Base-by-base conservation (phyloP, 352 stramenopile species). In the Phytophthora pluvialis region DNA sequence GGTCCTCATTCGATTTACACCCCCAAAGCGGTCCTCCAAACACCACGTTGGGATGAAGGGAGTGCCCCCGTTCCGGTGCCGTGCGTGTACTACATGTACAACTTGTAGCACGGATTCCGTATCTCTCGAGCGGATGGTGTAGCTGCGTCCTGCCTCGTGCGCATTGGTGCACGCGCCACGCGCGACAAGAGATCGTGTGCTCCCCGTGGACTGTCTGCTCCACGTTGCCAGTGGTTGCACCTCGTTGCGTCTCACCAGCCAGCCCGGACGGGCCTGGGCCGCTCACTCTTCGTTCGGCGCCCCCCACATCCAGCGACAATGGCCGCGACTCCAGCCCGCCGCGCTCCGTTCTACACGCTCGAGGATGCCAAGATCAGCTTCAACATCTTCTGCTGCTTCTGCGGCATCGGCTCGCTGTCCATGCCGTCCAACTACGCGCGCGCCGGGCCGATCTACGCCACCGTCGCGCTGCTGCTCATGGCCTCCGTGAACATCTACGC, bases 391-490 rank as follows among this genome's bases (percentile, higher is more conserved):
- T 91, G 82, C 60, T 78, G 73, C 21, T 83, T 91, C 48, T 91
- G 73, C 56, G 82, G 82, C 48, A 83, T 91, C 60, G 83, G 80
- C 11, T 86, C 82, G 36, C 62, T 91, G 33, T 78, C 80, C 49
- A 89, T 91, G 77, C 80, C 80, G 1, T 80, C 67, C 50, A 91
- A 91, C 57, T 91, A 78, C 59, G 72, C 81, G 1, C 79, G 81
- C 2, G 80, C 81, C 7, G 80, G 78, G 0, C 80, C 78, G 7
- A 47, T 73, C 12, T 73, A 78, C 43, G 81, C 75, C 15, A 79
- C 61, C 2, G 67, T 85, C 48, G 81, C 75, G 7, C 57, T 88
- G 35, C 46, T 82, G 15, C 82, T 90, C 28, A 90, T 90, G 81
- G 81, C 79, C 1, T 81, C 80, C 48, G 75, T 74, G 18, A 90